Evolutionary conservation across 495 filamentous ascomycete species (phyloP), one percentile per base, ranked within the genome.

Genomic region (Daldinia grandis): DNA sequence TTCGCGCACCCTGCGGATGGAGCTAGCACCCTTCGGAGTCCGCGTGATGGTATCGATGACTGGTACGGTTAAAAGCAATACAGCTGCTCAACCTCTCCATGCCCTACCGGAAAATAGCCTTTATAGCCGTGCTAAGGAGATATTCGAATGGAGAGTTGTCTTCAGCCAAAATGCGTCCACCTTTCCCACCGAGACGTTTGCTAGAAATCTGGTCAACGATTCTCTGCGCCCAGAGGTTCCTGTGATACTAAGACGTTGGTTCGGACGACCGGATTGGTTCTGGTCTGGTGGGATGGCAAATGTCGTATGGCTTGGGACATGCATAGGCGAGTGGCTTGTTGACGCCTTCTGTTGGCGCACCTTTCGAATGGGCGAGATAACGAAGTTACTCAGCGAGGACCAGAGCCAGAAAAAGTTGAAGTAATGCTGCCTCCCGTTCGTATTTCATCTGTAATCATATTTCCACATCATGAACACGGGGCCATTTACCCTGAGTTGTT

Each of bases 21-120:
- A 88, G 66, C 78, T 89, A 31, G 80, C 79, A 51, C 86, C 86
- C 0, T 83, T 87, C 9, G 84, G 80, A 21, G 83, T 88, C 44
- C 84, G 80, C 66, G 87, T 85, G 71, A 83, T 85, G 76, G 81
- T 82, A 1, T 79, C 85, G 69, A 80, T 85, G 79, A 80, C 82
- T 1, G 85, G 85, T 21, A 84, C 81, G 27, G 80, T 87, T n/a
- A 78, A 71, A 35, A 81, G 79, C 55, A 80, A 83, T 63, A 84
- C 81, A 33, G 78, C 81, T 5, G 76, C 69, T 69, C 74, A 78
- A 35, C 62, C 65, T 19, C 78, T 80, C 58, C 82, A 80, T 58
- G 60, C 61, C 9, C 61, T 84, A 55, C 83, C 83, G 0, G 64
- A 69, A 33, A 70, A 72, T 30, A 83, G 81, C 55, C 78, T 83